A percentile compares a stretch with the other conserved stretches of the same genome.
Conservation (phyloP, 78 protist species). For the Cavenderia fasciculata region DNA sequence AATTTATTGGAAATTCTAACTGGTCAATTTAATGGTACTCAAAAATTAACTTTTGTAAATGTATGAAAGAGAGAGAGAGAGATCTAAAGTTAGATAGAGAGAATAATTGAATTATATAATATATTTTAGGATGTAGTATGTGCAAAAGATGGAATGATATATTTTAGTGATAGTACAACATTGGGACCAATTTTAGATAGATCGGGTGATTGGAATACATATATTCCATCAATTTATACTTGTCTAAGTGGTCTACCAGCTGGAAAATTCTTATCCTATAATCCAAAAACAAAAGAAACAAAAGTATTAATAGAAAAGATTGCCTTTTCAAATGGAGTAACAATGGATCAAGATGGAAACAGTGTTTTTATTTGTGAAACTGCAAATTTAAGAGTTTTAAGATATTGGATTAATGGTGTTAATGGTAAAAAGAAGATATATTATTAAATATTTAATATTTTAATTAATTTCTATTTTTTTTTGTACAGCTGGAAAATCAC, state of each 20-base stretch:
- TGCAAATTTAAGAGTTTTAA: not conserved
- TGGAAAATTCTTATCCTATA: constrained; percentile 32
- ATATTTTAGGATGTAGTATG: constrained; percentile 5
- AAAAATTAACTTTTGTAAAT: constrained; percentile 37
- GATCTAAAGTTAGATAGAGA: too few species aligned
- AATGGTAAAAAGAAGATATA: too few species aligned
- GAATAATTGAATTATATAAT: too few species aligned
- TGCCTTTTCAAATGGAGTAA: constrained; percentile 41
- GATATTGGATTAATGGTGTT: constrained; percentile 37
- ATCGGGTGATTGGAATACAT: constrained; percentile 34
- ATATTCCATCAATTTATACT: constrained; percentile 9
- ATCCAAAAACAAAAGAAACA: constrained; percentile 46
- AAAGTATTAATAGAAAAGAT: constrained; percentile 9
- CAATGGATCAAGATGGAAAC: constrained; percentile 21
- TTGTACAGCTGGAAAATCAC: constrained; percentile 26
- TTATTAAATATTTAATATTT: too few species aligned
- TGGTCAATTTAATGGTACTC: not conserved
- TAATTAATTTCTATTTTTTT: too few species aligned
- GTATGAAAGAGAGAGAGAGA: too few species aligned
- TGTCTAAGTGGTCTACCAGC: not conserved
- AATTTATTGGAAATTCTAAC: not conserved
- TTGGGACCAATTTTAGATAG: constrained; percentile 32
- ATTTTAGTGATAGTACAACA: constrained; percentile 10
- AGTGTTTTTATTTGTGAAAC: constrained; percentile 39
- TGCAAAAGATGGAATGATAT: constrained; percentile 28